Base-by-base conservation (phyloP, 2,329 filamentous ascomycete species). In the Penicillium brevicompactum region DNA sequence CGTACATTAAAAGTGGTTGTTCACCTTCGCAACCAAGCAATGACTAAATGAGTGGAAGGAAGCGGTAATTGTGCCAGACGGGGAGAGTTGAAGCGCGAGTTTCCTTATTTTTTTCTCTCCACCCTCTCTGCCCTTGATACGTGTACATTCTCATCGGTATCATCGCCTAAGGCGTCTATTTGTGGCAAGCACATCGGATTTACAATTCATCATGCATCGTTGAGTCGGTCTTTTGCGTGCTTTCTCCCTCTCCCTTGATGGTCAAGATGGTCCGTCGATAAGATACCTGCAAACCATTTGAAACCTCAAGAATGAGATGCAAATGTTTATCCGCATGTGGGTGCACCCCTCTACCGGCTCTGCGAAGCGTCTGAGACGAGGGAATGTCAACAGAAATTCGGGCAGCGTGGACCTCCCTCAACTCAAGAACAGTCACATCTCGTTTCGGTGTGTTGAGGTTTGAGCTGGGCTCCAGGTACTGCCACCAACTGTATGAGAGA, bases 281-380 rank as follows among this genome's bases (percentile, higher is more conserved):
- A n/a, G 40, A 9, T 34, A 54, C 41, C 41, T 49, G 11, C 11
- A 22, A 13, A 22, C 51, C 51, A 34, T 44, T 46, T 4, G 45
- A 49, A 27, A 54, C 51, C 31, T 54, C 51, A 18, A 54, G 21
- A 46, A 54, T 54, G 41, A 54, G n/a, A 40, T 49, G 51, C 46
- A 54, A 46, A 14, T 48, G 40, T n/a, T 48, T 54, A 14, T 54
- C 44, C 18, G 27, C 49, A 34, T 21, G 22, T 13, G 48, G 38
- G 43, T 50, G 37, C n/a, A 50, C 48, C 3, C 48, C 48, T 44
- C 48, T 41, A 4, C 48, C 48, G 13, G 48, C 21, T 22, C 34
- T 44, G 5, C 46, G 13, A 16, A 48, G 32, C 34, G 16, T 24
- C 18, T 48, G 32, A 16, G 31, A 3, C 18, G 24, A 48, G 24